phyloP scores from a whole-genome alignment of 2,329 filamentous ascomycete species.

The Nothophoma quercina region DNA sequence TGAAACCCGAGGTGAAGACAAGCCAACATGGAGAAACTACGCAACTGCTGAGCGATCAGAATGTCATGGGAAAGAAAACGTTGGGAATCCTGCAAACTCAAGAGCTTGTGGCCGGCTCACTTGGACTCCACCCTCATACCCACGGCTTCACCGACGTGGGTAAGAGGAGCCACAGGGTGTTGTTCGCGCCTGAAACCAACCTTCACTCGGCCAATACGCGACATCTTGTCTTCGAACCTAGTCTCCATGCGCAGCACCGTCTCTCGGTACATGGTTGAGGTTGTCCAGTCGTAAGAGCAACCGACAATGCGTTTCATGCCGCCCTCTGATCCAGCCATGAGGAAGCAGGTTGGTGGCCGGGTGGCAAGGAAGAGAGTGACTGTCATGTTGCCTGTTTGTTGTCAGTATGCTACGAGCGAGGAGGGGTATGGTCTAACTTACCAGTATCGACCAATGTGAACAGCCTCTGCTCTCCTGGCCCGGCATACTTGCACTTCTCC shows the following conservation, averaged over 20 bases:
- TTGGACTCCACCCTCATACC: slow-evolving; percentile 23
- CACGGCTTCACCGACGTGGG: slow-evolving; percentile 31
- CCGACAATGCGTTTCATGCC: slow-evolving; percentile 57
- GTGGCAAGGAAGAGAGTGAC: slow-evolving; percentile 52
- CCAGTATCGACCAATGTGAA: slow-evolving; percentile 46
- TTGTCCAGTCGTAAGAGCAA: slow-evolving; percentile 57
- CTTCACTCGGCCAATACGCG: slow-evolving; percentile 42
- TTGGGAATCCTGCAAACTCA: too few relatives aligned
- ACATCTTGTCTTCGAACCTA: slow-evolving; percentile 47
- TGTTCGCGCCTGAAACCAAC: slow-evolving; percentile 38
- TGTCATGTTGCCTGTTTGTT: slow-evolving; percentile 52
- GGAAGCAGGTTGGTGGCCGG: slow-evolving; percentile 52
- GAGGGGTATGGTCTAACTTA: slow-evolving; percentile 15
- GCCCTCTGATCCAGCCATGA: slow-evolving; percentile 56
- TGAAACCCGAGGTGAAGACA: too few relatives aligned
- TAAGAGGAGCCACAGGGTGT: slow-evolving; percentile 43
- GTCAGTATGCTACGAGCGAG: slow-evolving; percentile 12
- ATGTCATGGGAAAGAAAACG: too few relatives aligned
- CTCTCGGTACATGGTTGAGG: slow-evolving; percentile 53
- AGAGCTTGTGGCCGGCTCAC: too few relatives aligned
- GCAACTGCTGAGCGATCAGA: too few relatives aligned
- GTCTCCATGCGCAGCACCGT: slow-evolving; percentile 56
- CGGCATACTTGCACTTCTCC: slow-evolving; percentile 29
- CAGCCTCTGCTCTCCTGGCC: slow-evolving; percentile 35
- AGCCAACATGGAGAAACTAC: too few relatives aligned